Percentiles rank a stretch among this genome's conserved stretches.
phyloP scores from a whole-genome alignment of 139 green algal species.

The Eudorina sp. region DNA sequence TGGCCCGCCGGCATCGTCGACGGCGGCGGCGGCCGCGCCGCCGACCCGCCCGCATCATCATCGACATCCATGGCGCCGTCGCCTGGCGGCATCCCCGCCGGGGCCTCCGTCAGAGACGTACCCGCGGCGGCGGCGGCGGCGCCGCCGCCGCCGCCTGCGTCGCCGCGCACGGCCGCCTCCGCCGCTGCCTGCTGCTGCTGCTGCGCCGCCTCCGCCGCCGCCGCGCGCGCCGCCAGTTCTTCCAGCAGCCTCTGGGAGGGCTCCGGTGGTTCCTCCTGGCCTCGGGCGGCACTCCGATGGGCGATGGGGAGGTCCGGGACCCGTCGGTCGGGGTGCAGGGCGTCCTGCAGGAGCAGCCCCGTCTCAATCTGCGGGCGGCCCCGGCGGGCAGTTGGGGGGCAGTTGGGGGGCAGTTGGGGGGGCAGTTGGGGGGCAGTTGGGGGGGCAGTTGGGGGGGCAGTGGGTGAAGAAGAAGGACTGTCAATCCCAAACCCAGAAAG shows the following conservation, averaged over 20 bases:
- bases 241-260: conserved; percentile 4
- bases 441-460: no score
- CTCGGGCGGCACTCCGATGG: background rate
- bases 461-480: no score
- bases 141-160: background rate
- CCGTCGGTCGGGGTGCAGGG: conserved; percentile 44
- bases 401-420: no score
- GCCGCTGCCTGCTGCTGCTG: background rate
- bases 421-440: no score
- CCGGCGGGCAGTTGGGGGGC: no score
- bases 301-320: conserved; percentile 2
- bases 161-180: conserved; percentile 28
- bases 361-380: conserved; percentile 71
- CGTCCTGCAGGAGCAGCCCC: conserved; percentile 69
- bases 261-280: conserved; percentile 5
- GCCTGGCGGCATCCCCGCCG: conserved; percentile 1
- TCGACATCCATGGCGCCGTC: conserved; percentile 34
- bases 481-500: no score
- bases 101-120: background rate
- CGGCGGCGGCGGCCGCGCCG: conserved; percentile 9
- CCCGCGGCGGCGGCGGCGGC: background rate
- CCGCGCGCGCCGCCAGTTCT: conserved; percentile 7
- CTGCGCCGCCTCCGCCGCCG: no score
- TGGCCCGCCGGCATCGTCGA: conserved; percentile 46
- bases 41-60: background rate